Conservation (phyloP, 164 flowering plant genomes). For the Vitis vinifera region DNA sequence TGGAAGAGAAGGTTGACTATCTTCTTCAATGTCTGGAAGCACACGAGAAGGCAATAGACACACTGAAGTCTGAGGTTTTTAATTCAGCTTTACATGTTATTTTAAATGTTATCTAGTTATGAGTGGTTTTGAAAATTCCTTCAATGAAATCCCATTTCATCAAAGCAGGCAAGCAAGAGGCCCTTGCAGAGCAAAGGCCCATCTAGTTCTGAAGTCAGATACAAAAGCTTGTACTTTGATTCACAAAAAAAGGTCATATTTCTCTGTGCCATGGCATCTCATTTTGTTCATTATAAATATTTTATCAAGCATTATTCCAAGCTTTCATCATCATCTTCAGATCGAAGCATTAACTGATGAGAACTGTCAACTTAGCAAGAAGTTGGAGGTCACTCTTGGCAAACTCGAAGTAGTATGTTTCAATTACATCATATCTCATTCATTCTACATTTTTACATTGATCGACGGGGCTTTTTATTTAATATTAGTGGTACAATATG, state of each 20-base stretch:
- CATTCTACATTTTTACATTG: background rate
- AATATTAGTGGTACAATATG: too few relatives aligned
- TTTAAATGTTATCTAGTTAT: background rate
- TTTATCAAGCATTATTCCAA: background rate
- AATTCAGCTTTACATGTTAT: background rate
- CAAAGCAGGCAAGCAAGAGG: conserved; percentile 12
- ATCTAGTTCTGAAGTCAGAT: conserved; percentile 6
- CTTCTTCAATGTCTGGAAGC: conserved; percentile 14
- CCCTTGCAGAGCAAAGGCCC: conserved; percentile 6
- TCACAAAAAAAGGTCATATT: conserved; percentile 45
- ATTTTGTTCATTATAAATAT: background rate
- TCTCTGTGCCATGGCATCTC: background rate
- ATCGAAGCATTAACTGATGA: conserved; percentile 36
- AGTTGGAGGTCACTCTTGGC: conserved; percentile 37
- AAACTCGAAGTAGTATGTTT: conserved; percentile 42
- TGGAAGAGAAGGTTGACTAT: conserved; percentile 35
- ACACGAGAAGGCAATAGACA: conserved; percentile 22
- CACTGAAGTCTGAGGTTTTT: conserved; percentile 28
- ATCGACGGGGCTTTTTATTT: too few relatives aligned
- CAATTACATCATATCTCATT: background rate
- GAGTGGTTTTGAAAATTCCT: background rate
- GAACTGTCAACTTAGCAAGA: conserved; percentile 28
- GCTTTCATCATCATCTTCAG: conserved; percentile 13
- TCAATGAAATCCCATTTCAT: background rate
- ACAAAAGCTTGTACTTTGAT: conserved; percentile 35